Evolutionary conservation across 139 green algal genomes (phyloP).

Genomic region (Tetradesmus obliquus): DNA sequence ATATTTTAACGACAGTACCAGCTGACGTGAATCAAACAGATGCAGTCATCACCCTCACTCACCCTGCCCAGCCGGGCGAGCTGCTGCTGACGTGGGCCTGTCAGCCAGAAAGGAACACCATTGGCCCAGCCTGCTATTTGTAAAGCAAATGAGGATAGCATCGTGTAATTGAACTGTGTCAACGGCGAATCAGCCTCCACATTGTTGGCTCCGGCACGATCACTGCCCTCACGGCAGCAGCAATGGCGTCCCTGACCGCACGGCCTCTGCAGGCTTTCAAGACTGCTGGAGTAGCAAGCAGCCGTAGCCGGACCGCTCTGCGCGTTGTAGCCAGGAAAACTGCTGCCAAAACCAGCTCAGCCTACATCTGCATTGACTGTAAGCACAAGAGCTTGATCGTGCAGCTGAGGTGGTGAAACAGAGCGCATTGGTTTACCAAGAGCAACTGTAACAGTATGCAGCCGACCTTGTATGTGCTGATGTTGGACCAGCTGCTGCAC

Average conservation of each 20-base stretch:
- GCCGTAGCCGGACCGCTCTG: background rate
- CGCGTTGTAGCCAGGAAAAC: background rate
- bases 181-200: background rate
- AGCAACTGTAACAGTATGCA: too few relatives aligned
- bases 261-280: conserved; percentile 11
- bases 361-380: conserved; percentile 44
- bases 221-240: background rate
- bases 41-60: too few relatives aligned
- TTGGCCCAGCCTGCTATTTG: background rate
- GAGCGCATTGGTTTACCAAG: background rate
- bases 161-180: background rate
- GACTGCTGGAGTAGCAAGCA: background rate
- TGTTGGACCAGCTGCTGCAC: too few relatives aligned
- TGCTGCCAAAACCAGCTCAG: conserved; percentile 4
- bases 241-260: background rate
- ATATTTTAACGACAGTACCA: too few relatives aligned
- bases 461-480: too few relatives aligned
- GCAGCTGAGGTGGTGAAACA: background rate
- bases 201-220: background rate
- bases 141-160: background rate
- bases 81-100: background rate
- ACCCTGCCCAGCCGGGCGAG: too few relatives aligned
- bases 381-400: background rate
- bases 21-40: too few relatives aligned
- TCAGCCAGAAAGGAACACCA: background rate